Base-by-base conservation (phyloP, 2,329 filamentous ascomycete species). In the Talaromyces sp. region DNA sequence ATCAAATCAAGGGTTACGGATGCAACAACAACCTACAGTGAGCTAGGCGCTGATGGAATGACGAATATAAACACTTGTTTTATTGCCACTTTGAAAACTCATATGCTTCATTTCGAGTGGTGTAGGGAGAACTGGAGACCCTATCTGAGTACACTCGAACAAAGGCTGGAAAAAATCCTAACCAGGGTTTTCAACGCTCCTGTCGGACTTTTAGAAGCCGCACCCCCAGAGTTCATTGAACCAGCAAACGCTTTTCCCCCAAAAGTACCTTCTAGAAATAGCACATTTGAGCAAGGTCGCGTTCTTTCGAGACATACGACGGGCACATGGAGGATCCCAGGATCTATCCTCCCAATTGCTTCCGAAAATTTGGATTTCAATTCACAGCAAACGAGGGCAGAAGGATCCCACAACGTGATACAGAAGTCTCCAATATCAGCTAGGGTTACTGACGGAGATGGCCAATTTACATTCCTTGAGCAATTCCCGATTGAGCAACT, bases 91-190 rank as follows among this genome's bases (percentile, higher is more conserved):
- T 31, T 59, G 18, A 34, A 51, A 40, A 52, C 44, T 8, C 57
- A 59, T 33, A 42, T 59, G 9, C 53, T 59, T 52, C 47, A 51
- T 42, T 59, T 59, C 30, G 57, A 59, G 34, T 59, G 57, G 57
- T 59, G 57, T 23, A 40, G 57, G 23, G 57, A 59, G 50, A 59
- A 59, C 44, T 59, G 57, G 57, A 47, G 57, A 47, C 33, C 33
- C 12, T 47, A 59, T 12, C 28, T 59, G 44, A 59, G 27, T 30
- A 52, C 42, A 18, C 50, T 59, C 7, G 57, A 59, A 33, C 47
- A 53, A 27, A 53, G 50, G 14, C 18, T 44, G 34, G 36, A 47
- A 31, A 44, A 8, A 18, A 59, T 59, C 12, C 9, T 52, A 16
- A 52, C 47, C 18, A 59, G 4, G 34, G 14, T 59, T 36, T 33